These are phyloP conservation scores for Pseudoturritis turrita DNA, from an alignment of 345 rosid species.

Conservation along the genomic window DNA sequence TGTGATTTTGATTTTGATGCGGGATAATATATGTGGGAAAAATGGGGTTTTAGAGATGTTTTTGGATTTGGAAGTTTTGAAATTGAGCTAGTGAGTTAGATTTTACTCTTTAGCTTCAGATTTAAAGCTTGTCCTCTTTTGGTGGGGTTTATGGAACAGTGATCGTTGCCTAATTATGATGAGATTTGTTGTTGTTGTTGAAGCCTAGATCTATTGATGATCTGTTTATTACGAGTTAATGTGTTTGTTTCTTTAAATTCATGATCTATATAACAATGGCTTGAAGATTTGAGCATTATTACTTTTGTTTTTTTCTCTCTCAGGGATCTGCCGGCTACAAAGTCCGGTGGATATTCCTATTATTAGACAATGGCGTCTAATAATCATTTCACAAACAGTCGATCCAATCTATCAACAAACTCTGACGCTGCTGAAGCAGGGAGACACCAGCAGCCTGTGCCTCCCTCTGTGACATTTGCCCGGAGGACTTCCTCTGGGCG, in stretches of 20 bases:
- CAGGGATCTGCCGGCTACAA: constrained; percentile 43
- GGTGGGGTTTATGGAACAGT: constrained; percentile 15
- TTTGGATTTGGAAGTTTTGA: neutral
- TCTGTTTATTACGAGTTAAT: neutral
- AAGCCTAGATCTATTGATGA: constrained; percentile 10
- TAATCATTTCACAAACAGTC: constrained; percentile 60
- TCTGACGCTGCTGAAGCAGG: constrained; percentile 68
- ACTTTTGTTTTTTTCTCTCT: constrained; percentile 5
- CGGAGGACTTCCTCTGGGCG: constrained; percentile 89
- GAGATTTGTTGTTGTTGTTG: neutral
- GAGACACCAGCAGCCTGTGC: constrained; percentile 49
- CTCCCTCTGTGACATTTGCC: constrained; percentile 73
- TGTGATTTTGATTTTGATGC: neutral
- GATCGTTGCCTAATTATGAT: neutral
- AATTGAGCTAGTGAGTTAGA: neutral
- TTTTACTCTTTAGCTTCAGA: neutral
- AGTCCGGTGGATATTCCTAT: constrained; percentile 24
- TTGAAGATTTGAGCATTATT: neutral
- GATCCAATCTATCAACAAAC: constrained; percentile 57
- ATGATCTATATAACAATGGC: neutral
- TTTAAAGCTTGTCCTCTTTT: constrained; percentile 6
- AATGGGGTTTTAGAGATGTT: neutral
- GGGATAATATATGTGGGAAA: neutral
- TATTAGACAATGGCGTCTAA: constrained; percentile 60
- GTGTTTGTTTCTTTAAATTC: too few relatives aligned